Evolutionary conservation across 371 early-diverging fungal species (phyloP), one percentile per base, ranked within the genome.

Genomic region (Mucor piriformis): DNA sequence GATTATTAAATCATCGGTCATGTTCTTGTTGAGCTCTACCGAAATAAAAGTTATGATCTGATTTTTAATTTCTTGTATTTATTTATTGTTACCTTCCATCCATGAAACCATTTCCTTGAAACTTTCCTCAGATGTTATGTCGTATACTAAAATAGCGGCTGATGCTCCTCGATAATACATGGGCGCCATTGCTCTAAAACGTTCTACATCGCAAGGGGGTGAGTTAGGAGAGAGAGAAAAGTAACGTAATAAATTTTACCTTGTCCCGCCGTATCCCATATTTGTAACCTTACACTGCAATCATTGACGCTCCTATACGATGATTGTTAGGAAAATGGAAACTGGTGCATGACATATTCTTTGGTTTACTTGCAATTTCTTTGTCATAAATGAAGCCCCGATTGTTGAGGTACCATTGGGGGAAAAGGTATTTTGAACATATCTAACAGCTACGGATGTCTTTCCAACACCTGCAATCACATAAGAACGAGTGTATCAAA

Each of bases 351-450:
- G 29, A 29, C 29, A 29, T 42, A n/a, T 29, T 29, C 8, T 29
- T 8, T 29, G 4, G 29, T 29, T 29, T 29, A 44, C 13, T 62
- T 76, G 81, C 84, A 85, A 59, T 65, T 87, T 87, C 54, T 84
- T 86, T 12, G 87, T 85, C 72, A 85, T 81, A 67, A 89, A 89
- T 18, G 86, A 84, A 6, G 88, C 89, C 25, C 89, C 89, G 48
- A 89, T 86, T 25, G 89, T 89, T 29, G 88, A 87, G n/a, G 85
- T 81, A 46, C 83, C 83, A 63, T 83, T 83, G 53, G 81, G 77
- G 23, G 88, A 81, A 64, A 89, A 89, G 10, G 88, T 85, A 53
- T 83, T 86, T 69, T 87, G 81, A 25, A 88, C 83, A 67, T 86
- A 89, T 54, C 89, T 72, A 23, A 85, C 77, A 7, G 87, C 88